Base-by-base conservation (phyloP, 768 basidiomycete species). In the Sistotremastrum suecicum region DNA sequence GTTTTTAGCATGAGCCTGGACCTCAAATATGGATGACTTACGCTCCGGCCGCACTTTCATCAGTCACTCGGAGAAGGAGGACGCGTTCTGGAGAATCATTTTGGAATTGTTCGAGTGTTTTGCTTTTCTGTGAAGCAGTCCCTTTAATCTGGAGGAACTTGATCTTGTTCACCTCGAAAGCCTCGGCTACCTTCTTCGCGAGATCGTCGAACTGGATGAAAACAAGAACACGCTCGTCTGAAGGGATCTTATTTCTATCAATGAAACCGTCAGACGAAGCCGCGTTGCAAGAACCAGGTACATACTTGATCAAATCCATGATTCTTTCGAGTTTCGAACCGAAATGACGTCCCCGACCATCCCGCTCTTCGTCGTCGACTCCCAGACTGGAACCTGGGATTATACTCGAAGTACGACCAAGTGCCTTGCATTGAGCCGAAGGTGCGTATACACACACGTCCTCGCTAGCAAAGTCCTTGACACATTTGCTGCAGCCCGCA, bases 141-240 rank as follows among this genome's bases (percentile, higher is more conserved):
- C 90, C 89, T 48, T 75, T 78, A 63, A 94, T 86, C 57, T 88
- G 81, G 43, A 87, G 71, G 65, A 76, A 88, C 38, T 71, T 69
- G 55, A 95, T 76, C 39, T 76, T 73, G 57, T 87, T 71, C 44
- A 75, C 74, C 2, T 60, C 66, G 51, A 97, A 73, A 0, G 89
- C 87, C 50, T 89, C 83, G 5, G 78, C 78, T 32, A 95, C 85
- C 61, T 94, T 95, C 58, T 78, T 78, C 75, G 85, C 88, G 48
- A 97, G 71, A 63, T 95, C 91, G 4, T 77, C 80, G 71, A 92
- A 97, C 57, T 97, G 92, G n/a, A 94, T 85, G 63, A 97, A 97
- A 50, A 97, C 75, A 39, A 97, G 74, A 11, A 91, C 75, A 5
- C 87, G 80, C 54, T 95, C 88, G 20, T 80, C 67, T 52, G 76